Percentiles rank a stretch among this genome's conserved stretches.
phyloP scores from a whole-genome alignment of 495 filamentous ascomycete species.

The Aspergillus cavernicola region DNA sequence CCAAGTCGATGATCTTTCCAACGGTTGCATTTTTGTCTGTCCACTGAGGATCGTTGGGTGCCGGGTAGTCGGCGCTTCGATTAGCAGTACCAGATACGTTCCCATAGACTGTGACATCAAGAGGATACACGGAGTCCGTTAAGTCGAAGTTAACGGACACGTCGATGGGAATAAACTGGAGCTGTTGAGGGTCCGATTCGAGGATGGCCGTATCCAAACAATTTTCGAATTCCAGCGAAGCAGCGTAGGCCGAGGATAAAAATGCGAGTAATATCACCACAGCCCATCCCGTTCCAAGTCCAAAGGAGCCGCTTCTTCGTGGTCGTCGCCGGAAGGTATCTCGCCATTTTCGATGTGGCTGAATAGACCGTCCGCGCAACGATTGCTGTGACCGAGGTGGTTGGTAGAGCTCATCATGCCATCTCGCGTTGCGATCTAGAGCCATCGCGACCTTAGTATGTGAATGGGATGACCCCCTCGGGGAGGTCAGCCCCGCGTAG shows the following conservation, averaged over 20 bases:
- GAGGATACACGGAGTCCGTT: conserved; percentile 54
- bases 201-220: conserved; percentile 65
- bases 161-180: conserved; percentile 79
- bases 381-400: conserved; percentile 9
- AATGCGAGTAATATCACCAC: conserved; percentile 24
- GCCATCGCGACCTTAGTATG: conserved; percentile 31
- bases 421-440: conserved; percentile 25
- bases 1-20: conserved; percentile 72
- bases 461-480: conserved; percentile 44
- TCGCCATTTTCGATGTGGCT: conserved; percentile 22
- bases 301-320: conserved; percentile 13
- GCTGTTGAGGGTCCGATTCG: conserved; percentile 44
- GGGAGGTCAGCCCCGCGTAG: conserved; percentile 44
- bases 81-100: conserved; percentile 72
- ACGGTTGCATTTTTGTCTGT: conserved; percentile 52
- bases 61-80: conserved; percentile 44
- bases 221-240: conserved; percentile 74
- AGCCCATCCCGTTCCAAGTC: conserved; percentile 11
- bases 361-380: conserved; percentile 9
- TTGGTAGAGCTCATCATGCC: conserved; percentile 12
- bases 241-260: conserved; percentile 41
- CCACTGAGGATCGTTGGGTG: conserved; percentile 48
- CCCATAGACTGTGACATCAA: conserved; percentile 81
- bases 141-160: conserved; percentile 72
- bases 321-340: conserved; percentile 24